Percentiles rank a stretch among this genome's conserved stretches.
These are phyloP conservation scores for Emericellopsis atlantica DNA, from an alignment of 2,329 filamentous ascomycete genomes.

Conservation along the genomic window DNA sequence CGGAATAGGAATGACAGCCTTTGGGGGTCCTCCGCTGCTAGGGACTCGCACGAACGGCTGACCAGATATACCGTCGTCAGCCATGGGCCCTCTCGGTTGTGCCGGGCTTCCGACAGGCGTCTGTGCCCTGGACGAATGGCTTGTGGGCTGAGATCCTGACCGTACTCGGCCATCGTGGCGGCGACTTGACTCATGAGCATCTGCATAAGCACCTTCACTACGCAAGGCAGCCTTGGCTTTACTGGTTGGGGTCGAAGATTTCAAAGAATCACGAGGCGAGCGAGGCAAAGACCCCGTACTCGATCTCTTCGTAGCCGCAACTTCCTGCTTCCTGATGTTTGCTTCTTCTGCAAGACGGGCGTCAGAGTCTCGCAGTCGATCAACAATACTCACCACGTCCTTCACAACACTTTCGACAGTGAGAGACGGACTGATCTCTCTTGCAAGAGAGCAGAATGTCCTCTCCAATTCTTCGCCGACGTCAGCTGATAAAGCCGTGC, in stretches of 20 bases:
- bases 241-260: too few relatives aligned
- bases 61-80: constrained; percentile 40
- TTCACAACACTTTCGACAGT: constrained; percentile 30
- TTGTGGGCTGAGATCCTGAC: constrained; percentile 9
- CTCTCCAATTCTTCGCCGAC: constrained; percentile 31
- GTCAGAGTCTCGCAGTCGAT: not conserved
- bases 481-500: constrained; percentile 32
- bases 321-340: not conserved
- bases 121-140: constrained; percentile 8
- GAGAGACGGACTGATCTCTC: constrained; percentile 24
- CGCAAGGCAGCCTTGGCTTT: not conserved
- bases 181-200: not conserved
- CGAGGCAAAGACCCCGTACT: not conserved
- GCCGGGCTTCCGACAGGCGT: constrained; percentile 10
- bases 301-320: not conserved
- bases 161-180: constrained; percentile 2
- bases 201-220: not conserved
- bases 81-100: constrained; percentile 8
- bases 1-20: not conserved
- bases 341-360: not conserved
- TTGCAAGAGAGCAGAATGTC: constrained; percentile 35
- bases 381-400: constrained; percentile 26
- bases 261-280: not conserved
- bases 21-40: constrained; percentile 2
- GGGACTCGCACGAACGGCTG: constrained; percentile 33